Evolutionary conservation across 1,139 yeast species (phyloP).

Genomic region (Saccharomycopsis hybrid): DNA sequence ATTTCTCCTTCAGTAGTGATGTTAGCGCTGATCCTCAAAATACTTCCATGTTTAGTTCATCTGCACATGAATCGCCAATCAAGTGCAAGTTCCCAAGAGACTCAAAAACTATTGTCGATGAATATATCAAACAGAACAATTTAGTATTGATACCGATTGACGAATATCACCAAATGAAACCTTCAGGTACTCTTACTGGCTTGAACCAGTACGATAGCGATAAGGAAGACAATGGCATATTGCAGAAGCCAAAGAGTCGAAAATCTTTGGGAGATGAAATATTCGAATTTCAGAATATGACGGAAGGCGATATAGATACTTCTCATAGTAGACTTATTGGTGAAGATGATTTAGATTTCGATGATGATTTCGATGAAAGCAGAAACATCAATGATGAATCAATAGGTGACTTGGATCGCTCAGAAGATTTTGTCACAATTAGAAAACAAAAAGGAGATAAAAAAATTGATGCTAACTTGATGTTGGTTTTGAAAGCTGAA

Average conservation of each 20-base stretch:
- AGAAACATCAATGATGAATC: slow-evolving; percentile 2
- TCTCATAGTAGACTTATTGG: slow-evolving; percentile 8
- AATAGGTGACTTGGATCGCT: no score
- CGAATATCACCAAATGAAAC: slow-evolving; percentile 22
- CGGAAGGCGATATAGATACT: slow-evolving; percentile 6
- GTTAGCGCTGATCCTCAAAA: neutral
- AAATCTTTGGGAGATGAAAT: slow-evolving; percentile 20
- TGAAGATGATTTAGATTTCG: slow-evolving; percentile 11
- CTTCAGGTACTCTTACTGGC: slow-evolving; percentile 12
- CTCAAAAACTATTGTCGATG: slow-evolving; percentile 26
- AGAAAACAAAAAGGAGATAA: slow-evolving; percentile 1
- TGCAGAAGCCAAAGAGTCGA: slow-evolving; percentile 12
- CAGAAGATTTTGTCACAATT: slow-evolving; percentile 4
- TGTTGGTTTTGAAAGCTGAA: slow-evolving; percentile 2
- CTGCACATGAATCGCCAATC: neutral
- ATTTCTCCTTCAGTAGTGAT: neutral
- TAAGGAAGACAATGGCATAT: neutral
- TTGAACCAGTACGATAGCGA: neutral
- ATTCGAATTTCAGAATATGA: slow-evolving; percentile 11
- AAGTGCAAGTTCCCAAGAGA: neutral
- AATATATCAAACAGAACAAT: slow-evolving; percentile 35
- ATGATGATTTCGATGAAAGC: neutral
- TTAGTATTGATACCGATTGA: slow-evolving; percentile 35
- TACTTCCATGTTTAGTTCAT: neutral
- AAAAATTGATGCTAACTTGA: no score